Conservation (phyloP, 805 yeast genomes). For the Lipomyces chichibuensis region DNA sequence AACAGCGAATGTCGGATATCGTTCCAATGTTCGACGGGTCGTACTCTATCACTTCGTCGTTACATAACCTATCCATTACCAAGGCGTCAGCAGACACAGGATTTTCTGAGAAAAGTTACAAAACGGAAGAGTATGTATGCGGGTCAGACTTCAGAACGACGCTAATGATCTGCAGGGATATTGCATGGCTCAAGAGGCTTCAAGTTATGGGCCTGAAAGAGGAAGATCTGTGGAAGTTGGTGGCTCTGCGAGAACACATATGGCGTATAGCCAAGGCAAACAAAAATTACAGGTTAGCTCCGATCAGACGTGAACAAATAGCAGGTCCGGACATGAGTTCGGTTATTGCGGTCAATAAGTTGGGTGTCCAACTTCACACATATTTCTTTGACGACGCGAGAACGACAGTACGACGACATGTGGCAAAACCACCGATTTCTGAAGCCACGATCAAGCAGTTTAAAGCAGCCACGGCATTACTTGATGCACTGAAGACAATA, state of each 20-base stretch:
- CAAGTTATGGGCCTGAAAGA: slow-evolving; percentile 73
- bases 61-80: slow-evolving; percentile 26
- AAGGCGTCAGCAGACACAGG: slow-evolving; percentile 20
- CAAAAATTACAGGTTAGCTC: slow-evolving; percentile 9
- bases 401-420: slow-evolving; percentile 21
- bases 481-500: slow-evolving; percentile 30
- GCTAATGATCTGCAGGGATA: slow-evolving; percentile 52
- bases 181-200: slow-evolving; percentile 71
- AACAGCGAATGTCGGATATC: slow-evolving; percentile 34
- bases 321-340: slow-evolving; percentile 14
- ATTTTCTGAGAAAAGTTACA: slow-evolving; percentile 19
- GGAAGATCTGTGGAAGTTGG: slow-evolving; percentile 80
- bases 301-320: neutral
- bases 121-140: slow-evolving; percentile 29
- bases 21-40: slow-evolving; percentile 32
- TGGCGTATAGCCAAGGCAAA: slow-evolving; percentile 52
- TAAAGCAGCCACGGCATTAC: slow-evolving; percentile 22
- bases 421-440: slow-evolving; percentile 14
- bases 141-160: neutral
- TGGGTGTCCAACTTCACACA: slow-evolving; percentile 31
- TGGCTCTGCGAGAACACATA: slow-evolving; percentile 68
- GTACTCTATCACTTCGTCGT: slow-evolving; percentile 29
- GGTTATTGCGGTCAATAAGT: slow-evolving; percentile 24
- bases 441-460: slow-evolving; percentile 18
- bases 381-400: slow-evolving; percentile 35